phyloP scores from a whole-genome alignment of 257 asterid species.

The Ocimum tenuiflorum region DNA sequence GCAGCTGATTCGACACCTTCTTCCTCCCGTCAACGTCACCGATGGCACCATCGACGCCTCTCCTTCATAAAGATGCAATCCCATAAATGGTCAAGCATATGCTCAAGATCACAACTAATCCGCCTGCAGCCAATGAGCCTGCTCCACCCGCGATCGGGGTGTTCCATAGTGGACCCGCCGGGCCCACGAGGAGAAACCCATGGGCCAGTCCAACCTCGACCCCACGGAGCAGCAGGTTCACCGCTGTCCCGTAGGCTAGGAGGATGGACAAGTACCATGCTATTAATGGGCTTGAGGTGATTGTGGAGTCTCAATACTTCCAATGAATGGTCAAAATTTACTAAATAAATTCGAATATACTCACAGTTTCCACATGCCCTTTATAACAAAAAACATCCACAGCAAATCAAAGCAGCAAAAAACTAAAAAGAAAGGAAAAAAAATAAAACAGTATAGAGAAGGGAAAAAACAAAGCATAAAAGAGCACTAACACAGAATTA shows the following conservation, averaged over 20 bases:
- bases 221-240: constrained; percentile 65
- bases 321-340: constrained; percentile 97
- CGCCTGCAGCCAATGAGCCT: constrained; percentile 81
- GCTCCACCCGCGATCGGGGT: constrained; percentile 53
- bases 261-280: constrained; percentile 96
- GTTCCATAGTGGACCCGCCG: constrained; percentile 79
- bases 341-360: too few relatives aligned
- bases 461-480: neutral
- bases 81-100: constrained; percentile 68
- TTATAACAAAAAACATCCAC: neutral
- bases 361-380: too few relatives aligned
- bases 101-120: constrained; percentile 71
- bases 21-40: constrained; percentile 76
- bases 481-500: constrained; percentile 2
- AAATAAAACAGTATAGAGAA: too few relatives aligned
- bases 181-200: constrained; percentile 78
- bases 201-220: constrained; percentile 86
- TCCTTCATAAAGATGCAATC: constrained; percentile 70
- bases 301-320: constrained; percentile 90
- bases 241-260: constrained; percentile 84
- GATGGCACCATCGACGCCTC: constrained; percentile 70
- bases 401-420: neutral
- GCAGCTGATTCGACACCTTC: constrained; percentile 76
- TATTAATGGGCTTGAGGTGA: constrained; percentile 87
- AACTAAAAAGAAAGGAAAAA: neutral